phyloP scores from a whole-genome alignment of 225 moss, liverwort and hornwort species.

The Pseudisothecium myosuroides region DNA sequence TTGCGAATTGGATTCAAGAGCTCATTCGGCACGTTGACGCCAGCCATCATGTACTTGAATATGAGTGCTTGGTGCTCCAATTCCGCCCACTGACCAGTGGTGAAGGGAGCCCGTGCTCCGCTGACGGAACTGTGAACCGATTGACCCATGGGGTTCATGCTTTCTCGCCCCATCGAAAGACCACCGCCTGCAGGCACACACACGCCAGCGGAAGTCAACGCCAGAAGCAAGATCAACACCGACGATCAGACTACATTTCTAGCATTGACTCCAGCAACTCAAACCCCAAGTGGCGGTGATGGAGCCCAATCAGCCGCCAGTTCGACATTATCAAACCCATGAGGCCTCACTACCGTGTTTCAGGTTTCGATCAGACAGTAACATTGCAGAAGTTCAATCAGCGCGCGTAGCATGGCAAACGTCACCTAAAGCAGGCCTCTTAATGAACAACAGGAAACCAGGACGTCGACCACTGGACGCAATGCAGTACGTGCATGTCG shows the following conservation, averaged over 20 bases:
- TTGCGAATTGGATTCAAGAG: conserved; percentile 92
- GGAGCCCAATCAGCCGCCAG: neutral
- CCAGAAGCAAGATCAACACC: neutral
- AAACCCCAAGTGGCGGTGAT: neutral
- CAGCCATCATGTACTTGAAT: conserved; percentile 98
- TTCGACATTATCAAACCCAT: neutral
- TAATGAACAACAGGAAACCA: neutral
- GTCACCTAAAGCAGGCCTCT: neutral
- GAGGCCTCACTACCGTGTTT: neutral
- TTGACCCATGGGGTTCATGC: conserved; percentile 77
- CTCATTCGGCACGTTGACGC: conserved; percentile 85
- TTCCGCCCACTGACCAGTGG: conserved; percentile 93
- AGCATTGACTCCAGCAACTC: neutral
- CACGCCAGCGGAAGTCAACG: neutral
- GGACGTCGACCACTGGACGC: neutral
- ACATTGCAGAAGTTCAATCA: neutral
- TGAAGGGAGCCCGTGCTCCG: conserved; percentile 87
- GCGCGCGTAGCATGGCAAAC: neutral
- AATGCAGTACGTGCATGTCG: neutral
- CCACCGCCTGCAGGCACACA: conserved; percentile 41
- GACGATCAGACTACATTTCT: neutral
- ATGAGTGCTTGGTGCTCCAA: conserved; percentile 98
- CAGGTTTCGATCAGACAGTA: neutral
- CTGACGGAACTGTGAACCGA: conserved; percentile 62
- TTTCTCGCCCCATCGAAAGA: conserved; percentile 77